Evolutionary conservation across 2,329 filamentous ascomycete species (phyloP).

Genomic region (Polychaeton citri): DNA sequence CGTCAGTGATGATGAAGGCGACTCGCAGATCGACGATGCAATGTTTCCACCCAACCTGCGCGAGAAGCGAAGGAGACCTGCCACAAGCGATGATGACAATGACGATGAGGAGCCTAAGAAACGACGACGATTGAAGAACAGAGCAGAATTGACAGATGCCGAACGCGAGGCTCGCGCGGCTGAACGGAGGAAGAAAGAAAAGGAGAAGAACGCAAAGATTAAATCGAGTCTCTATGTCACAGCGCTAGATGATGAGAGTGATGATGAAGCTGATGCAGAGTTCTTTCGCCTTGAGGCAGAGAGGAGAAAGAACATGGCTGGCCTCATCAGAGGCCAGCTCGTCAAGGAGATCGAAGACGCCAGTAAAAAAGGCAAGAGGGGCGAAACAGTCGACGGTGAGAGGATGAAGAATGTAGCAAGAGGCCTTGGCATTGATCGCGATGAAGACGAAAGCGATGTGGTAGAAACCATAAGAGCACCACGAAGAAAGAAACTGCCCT

Average conservation of each 20-base stretch:
- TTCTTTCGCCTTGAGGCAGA: conserved; percentile 70
- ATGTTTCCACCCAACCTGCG: conserved; percentile 19
- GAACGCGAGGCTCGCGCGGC: conserved; percentile 45
- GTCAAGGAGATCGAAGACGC: conserved; percentile 24
- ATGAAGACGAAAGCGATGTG: not conserved
- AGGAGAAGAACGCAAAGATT: conserved; percentile 64
- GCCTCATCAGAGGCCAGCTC: conserved; percentile 36
- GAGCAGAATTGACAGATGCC: conserved; percentile 47
- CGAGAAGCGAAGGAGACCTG: conserved; percentile 10
- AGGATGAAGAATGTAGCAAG: conserved; percentile 8
- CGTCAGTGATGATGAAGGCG: conserved; percentile 38
- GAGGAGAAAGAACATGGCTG: conserved; percentile 44
- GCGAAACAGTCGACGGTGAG: conserved; percentile 1
- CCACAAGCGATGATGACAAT: conserved; percentile 1
- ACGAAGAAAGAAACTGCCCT: not conserved
- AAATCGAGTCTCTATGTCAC: conserved; percentile 76
- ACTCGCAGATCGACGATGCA: conserved; percentile 10
- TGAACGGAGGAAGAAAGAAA: conserved; percentile 51
- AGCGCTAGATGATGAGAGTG: conserved; percentile 79
- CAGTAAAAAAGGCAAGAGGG: conserved; percentile 8
- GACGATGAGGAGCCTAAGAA: conserved; percentile 41
- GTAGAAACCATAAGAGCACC: conserved; percentile 1
- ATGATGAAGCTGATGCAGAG: conserved; percentile 55
- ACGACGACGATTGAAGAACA: conserved; percentile 40
- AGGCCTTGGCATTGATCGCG: conserved; percentile 11